These are phyloP conservation scores for Actinomortierella wolfii DNA, from an alignment of 371 early-diverging fungal species.

Conservation along the genomic window DNA sequence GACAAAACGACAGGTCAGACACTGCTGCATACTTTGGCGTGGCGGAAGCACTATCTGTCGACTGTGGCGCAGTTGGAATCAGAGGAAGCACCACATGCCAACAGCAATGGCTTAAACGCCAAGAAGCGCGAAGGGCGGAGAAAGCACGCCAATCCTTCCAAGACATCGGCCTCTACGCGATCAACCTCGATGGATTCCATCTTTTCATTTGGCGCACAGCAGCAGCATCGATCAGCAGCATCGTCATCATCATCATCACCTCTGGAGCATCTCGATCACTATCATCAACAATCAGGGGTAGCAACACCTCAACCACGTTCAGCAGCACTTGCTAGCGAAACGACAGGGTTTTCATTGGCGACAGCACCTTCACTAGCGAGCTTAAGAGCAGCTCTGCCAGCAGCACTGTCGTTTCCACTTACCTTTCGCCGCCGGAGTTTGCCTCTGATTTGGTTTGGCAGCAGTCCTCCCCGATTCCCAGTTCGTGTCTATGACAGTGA, in stretches of 20 bases:
- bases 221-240: too few species aligned
- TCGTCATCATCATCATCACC: too few species aligned
- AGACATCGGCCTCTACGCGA: neutral
- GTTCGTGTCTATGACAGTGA: too few species aligned
- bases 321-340: neutral
- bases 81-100: too few species aligned
- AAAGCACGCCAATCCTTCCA: neutral
- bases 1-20: conserved; percentile 26
- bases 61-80: conserved; percentile 3
- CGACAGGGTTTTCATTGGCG: conserved; percentile 9
- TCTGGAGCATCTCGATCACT: too few species aligned
- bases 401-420: conserved; percentile 19
- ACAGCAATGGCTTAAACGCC: too few species aligned
- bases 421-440: conserved; percentile 34
- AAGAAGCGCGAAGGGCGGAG: too few species aligned
- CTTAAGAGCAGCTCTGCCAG: conserved; percentile 7
- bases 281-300: too few species aligned
- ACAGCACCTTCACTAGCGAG: conserved; percentile 4
- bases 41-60: conserved; percentile 18
- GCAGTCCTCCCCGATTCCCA: too few species aligned
- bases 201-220: too few species aligned
- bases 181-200: neutral
- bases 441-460: conserved; percentile 5
- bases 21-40: conserved; percentile 23
- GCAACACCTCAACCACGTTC: too few species aligned